Conservation (phyloP, 768 basidiomycete species). For the Rhodotorula toruloides region DNA sequence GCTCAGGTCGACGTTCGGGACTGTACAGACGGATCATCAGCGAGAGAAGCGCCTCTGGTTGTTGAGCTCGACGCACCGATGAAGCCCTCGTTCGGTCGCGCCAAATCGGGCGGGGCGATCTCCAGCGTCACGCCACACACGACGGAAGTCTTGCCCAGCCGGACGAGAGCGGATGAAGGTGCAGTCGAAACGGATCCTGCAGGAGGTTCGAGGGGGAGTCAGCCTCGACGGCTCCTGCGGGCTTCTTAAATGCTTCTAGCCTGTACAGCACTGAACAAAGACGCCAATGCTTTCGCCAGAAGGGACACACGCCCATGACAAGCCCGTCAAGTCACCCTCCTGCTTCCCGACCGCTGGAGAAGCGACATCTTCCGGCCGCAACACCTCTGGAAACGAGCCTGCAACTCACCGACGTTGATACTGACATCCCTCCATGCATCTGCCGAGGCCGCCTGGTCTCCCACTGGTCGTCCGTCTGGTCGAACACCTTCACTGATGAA, state of each 20-base stretch:
- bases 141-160: slow-evolving; percentile 86
- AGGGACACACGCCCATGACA: background rate
- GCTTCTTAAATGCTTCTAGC: background rate
- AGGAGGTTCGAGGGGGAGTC: background rate
- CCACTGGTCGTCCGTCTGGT: slow-evolving; percentile 72
- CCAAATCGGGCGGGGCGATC: slow-evolving; percentile 81
- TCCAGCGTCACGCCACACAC: slow-evolving; percentile 96
- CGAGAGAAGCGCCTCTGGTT: background rate
- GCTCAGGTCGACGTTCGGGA: slow-evolving; percentile 90
- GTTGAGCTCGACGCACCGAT: slow-evolving; percentile 58
- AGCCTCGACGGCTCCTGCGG: background rate
- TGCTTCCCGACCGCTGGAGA: too few species aligned
- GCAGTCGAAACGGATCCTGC: slow-evolving; percentile 90
- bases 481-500: slow-evolving; percentile 72
- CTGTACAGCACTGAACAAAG: background rate
- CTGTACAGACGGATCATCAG: slow-evolving; percentile 49
- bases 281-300: background rate
- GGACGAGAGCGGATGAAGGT: slow-evolving; percentile 82
- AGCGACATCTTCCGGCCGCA: background rate
- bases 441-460: slow-evolving; percentile 6
- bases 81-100: slow-evolving; percentile 68
- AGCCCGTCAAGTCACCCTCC: background rate
- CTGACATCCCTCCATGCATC: slow-evolving; percentile 63
- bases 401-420: slow-evolving; percentile 68
- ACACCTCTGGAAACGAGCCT: background rate